These are phyloP conservation scores for Boletellus ananas DNA, from an alignment of 768 basidiomycete genomes.

Conservation along the genomic window DNA sequence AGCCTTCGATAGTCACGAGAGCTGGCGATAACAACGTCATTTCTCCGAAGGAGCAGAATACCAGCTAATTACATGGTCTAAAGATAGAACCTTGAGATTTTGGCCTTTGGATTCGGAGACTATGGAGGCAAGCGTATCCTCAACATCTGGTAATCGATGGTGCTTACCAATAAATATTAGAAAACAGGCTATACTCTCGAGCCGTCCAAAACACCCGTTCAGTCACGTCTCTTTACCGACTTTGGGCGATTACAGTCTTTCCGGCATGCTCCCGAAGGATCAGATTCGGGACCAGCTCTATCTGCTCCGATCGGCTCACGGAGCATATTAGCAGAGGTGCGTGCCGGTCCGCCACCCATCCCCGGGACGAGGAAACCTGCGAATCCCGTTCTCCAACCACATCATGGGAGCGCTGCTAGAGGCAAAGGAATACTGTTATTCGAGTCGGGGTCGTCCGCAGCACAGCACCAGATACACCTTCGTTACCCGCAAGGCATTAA, in stretches of 20 bases:
- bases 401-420: conserved; percentile 32
- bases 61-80: conserved; percentile 76
- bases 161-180: conserved; percentile 29
- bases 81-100: conserved; percentile 86
- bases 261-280: conserved; percentile 47
- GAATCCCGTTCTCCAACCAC: conserved; percentile 32
- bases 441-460: conserved; percentile 34
- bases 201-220: conserved; percentile 25
- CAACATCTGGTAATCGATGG: not conserved
- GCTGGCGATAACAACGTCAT: not conserved
- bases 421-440: conserved; percentile 26
- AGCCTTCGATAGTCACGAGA: not conserved
- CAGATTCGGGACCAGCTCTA: conserved; percentile 41
- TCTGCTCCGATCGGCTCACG: conserved; percentile 68
- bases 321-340: conserved; percentile 66
- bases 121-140: conserved; percentile 50
- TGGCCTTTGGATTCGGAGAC: conserved; percentile 79
- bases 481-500: conserved; percentile 21
- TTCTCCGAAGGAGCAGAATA: conserved; percentile 44
- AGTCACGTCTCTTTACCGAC: conserved; percentile 15
- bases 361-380: conserved; percentile 16
- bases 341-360: conserved; percentile 44
- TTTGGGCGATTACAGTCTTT: conserved; percentile 42
- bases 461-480: conserved; percentile 31
- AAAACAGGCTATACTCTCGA: conserved; percentile 46